Conservation (phyloP, 2,329 filamentous ascomycete species). For the Calonectria montana region DNA sequence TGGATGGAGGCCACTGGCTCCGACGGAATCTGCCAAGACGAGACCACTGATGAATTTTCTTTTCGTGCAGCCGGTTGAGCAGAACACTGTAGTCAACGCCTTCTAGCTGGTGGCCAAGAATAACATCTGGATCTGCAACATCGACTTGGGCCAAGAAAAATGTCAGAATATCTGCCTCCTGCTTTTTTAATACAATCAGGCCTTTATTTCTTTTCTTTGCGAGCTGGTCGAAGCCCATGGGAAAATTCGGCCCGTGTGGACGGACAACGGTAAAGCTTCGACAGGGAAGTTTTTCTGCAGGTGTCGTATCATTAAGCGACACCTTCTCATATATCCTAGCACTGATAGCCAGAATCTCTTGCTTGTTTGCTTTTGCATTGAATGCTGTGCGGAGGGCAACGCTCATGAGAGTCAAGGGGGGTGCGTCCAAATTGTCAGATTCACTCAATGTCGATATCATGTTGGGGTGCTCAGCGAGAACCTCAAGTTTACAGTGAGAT, state of each 20-base stretch:
- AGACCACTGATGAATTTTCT: slow-evolving; percentile 95
- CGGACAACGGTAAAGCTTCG: slow-evolving; percentile 93
- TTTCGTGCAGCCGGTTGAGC: slow-evolving; percentile 86
- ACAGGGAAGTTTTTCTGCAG: slow-evolving; percentile 88
- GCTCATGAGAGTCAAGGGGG: slow-evolving; percentile 96
- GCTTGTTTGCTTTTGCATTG: slow-evolving; percentile 93
- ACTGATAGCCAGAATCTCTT: slow-evolving; percentile 93
- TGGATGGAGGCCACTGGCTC: slow-evolving; percentile 85
- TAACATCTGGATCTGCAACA: slow-evolving; percentile 89
- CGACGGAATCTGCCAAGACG: slow-evolving; percentile 89
- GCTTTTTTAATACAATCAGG: slow-evolving; percentile 82
- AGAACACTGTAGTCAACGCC: slow-evolving; percentile 96
- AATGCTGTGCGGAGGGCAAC: slow-evolving; percentile 87
- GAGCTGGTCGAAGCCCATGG: slow-evolving; percentile 86
- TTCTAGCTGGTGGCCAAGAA: slow-evolving; percentile 95
- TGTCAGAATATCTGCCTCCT: slow-evolving; percentile 85
- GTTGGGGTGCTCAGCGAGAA: slow-evolving; percentile 82
- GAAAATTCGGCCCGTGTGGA: slow-evolving; percentile 80
- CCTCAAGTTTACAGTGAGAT: slow-evolving; percentile 96
- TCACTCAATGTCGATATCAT: slow-evolving; percentile 79
- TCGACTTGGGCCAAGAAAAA: slow-evolving; percentile 92
- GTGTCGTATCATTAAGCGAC: slow-evolving; percentile 85
- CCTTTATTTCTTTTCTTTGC: slow-evolving; percentile 79
- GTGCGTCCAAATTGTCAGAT: slow-evolving; percentile 82
- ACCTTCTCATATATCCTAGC: slow-evolving; percentile 94